These are phyloP conservation scores for Hymenoscyphus repandus DNA, from an alignment of 2,329 filamentous ascomycete species.

Conservation along the genomic window DNA sequence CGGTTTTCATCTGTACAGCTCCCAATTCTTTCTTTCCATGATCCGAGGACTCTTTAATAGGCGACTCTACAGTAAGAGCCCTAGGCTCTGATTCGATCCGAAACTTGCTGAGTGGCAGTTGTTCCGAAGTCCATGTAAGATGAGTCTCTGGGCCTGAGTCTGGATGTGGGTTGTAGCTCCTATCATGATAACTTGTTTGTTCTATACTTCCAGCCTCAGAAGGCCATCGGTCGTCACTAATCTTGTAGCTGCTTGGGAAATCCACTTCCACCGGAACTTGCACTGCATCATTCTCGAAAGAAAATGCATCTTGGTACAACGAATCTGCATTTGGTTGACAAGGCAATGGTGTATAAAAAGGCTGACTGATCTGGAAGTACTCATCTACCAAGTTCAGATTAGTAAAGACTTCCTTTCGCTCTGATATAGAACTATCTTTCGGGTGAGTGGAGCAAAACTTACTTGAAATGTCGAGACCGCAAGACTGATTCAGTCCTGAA, in stretches of 20 bases:
- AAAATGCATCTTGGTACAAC: constrained; percentile 12
- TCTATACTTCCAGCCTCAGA: constrained; percentile 3
- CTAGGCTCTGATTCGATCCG: constrained; percentile 11
- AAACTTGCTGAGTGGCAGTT: constrained; percentile 14
- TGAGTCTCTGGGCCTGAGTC: constrained; percentile 4
- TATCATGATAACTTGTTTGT: neutral
- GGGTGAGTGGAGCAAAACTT: constrained; percentile 6
- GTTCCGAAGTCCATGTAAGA: constrained; percentile 22
- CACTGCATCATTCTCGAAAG: constrained; percentile 12
- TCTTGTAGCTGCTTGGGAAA: constrained; percentile 6
- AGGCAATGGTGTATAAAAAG: constrained; percentile 3
- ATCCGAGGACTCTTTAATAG: constrained; percentile 51
- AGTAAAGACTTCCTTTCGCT: constrained; percentile 4
- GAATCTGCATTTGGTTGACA: constrained; percentile 10
- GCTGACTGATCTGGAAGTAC: constrained; percentile 14
- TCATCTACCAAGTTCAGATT: constrained; percentile 8
- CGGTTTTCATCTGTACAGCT: constrained; percentile 2
- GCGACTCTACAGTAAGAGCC: constrained; percentile 46
- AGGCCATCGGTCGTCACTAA: constrained; percentile 12
- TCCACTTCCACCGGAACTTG: constrained; percentile 6
- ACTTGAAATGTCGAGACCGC: constrained; percentile 21
- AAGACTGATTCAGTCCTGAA: constrained; percentile 8
- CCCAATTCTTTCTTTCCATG: constrained; percentile 67
- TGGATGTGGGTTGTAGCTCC: constrained; percentile 3
- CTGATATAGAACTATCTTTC: neutral